Conservation (phyloP, 805 yeast genomes). For the Clavispora phyllophila region DNA sequence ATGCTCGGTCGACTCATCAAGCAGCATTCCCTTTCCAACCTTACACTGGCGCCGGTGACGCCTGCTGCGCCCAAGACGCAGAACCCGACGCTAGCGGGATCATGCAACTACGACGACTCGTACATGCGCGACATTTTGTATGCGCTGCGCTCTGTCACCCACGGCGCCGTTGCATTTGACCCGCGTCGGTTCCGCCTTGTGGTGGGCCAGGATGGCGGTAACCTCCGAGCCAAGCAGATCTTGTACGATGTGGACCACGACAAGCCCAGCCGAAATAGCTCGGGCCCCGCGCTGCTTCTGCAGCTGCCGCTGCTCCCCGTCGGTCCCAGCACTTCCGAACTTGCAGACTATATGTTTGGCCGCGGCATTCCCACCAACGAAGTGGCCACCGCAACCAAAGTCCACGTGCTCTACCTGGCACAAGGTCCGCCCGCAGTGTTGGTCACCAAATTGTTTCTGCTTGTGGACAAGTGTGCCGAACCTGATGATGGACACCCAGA, state of each 20-base stretch:
- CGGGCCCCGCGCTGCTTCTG: slow-evolving; percentile 1
- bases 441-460: slow-evolving; percentile 42
- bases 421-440: slow-evolving; percentile 34
- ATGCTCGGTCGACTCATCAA: slow-evolving; percentile 37
- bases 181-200: slow-evolving; percentile 36
- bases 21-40: slow-evolving; percentile 20
- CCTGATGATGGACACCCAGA: slow-evolving; percentile 2
- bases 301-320: not conserved
- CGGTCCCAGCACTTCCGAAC: not conserved
- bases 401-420: slow-evolving; percentile 39
- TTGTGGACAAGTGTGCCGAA: slow-evolving; percentile 19
- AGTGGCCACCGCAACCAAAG: slow-evolving; percentile 37
- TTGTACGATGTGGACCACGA: slow-evolving; percentile 43
- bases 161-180: slow-evolving; percentile 22
- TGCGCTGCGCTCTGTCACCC: slow-evolving; percentile 22
- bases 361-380: slow-evolving; percentile 50
- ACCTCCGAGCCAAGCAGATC: slow-evolving; percentile 41
- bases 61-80: not conserved
- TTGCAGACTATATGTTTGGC: slow-evolving; percentile 47
- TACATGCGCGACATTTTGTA: slow-evolving; percentile 44
- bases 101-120: slow-evolving; percentile 38
- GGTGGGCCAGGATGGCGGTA: slow-evolving; percentile 49
- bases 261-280: not conserved
- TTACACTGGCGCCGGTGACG: slow-evolving; percentile 1
- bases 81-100: not conserved